Percentiles rank a stretch among this genome's conserved stretches.
phyloP scores from a whole-genome alignment of 768 basidiomycete genomes.

The Lactarius sp. region DNA sequence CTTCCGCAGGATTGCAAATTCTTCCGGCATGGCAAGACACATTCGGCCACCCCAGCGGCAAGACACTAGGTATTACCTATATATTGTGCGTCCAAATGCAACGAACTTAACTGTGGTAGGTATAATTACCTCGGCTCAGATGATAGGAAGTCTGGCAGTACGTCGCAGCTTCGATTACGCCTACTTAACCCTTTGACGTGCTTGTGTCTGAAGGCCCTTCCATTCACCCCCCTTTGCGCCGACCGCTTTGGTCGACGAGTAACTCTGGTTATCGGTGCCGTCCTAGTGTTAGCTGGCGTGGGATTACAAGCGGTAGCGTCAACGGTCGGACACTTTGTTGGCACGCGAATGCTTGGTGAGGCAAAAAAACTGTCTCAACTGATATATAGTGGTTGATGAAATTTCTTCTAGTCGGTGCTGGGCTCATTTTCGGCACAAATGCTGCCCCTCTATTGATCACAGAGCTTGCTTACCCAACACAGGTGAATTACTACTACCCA shows the following conservation, averaged over 20 bases:
- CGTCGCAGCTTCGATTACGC: conserved; percentile 22
- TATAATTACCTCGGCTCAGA: conserved; percentile 61
- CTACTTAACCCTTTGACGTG: neutral
- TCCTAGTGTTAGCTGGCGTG: conserved; percentile 62
- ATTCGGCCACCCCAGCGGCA: conserved; percentile 50
- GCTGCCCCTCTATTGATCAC: conserved; percentile 60
- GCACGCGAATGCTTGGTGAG: conserved; percentile 51
- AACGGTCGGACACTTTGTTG: conserved; percentile 49
- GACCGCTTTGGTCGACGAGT: conserved; percentile 59
- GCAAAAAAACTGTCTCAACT: conserved; percentile 12
- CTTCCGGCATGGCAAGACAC: conserved; percentile 57
- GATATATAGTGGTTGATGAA: conserved; percentile 1
- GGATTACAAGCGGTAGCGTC: conserved; percentile 47
- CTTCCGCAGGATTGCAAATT: conserved; percentile 54
- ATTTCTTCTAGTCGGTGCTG: conserved; percentile 50
- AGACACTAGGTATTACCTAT: conserved; percentile 39
- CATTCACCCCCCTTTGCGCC: conserved; percentile 55
- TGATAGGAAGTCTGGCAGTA: conserved; percentile 49
- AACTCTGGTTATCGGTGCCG: conserved; percentile 54
- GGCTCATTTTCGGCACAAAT: conserved; percentile 56
- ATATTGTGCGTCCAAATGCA: neutral
- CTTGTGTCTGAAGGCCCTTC: conserved; percentile 42
- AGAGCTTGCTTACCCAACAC: conserved; percentile 67
- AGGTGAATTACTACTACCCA: conserved; percentile 35
- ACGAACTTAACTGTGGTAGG: conserved; percentile 34